Base-by-base conservation (phyloP, 805 yeast species). In the Saturnispora zaruensis region DNA sequence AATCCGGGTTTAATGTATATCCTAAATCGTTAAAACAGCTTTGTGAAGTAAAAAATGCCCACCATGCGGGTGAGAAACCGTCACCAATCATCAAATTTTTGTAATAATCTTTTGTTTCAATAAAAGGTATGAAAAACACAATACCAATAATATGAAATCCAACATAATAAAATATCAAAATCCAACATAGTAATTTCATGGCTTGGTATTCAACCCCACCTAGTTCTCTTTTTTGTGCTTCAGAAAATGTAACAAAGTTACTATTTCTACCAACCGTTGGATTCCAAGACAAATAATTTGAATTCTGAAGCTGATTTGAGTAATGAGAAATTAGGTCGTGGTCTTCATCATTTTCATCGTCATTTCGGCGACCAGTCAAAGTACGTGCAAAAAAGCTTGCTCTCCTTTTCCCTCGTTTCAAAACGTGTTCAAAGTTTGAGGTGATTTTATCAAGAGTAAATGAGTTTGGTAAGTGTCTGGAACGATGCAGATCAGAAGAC, bases 171-270 rank as follows among this genome's bases (percentile, higher is more conserved):
- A 65, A 51, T 0, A 79, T 62, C 13, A 91, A 66, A 42, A 91
- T 76, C 55, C 77, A 76, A 51, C 84, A 79, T 50, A 93, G 68
- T 8, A 89, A 68, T 60, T 88, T 88, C 51, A 87, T 75, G 0
- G 99, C 88, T 41, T 97, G 76, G 63, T 93, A 93, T 62, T 93
- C 99, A 14, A 93, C 96, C 45, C 99, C 99, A 36, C 99, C 99
- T 36, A 93, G 69, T 64, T 93, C 99, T 52, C 86, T 95, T 59
- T 87, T 89, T 64, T 93, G 98, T 23, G 76, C 82, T 34, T 81
- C 87, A 3, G 87, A 79, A 41, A 93, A 66, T 14, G 84, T 84
- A 2, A 88, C 84, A 71, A 93, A 93, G 0, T 90, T 83, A 0
- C 98, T 91, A 66, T 93, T 93, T 65, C 97, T 77, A 9, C 96